Evolutionary conservation across 345 rosid genomes (phyloP).

Genomic region (Eucalyptus regnans): DNA sequence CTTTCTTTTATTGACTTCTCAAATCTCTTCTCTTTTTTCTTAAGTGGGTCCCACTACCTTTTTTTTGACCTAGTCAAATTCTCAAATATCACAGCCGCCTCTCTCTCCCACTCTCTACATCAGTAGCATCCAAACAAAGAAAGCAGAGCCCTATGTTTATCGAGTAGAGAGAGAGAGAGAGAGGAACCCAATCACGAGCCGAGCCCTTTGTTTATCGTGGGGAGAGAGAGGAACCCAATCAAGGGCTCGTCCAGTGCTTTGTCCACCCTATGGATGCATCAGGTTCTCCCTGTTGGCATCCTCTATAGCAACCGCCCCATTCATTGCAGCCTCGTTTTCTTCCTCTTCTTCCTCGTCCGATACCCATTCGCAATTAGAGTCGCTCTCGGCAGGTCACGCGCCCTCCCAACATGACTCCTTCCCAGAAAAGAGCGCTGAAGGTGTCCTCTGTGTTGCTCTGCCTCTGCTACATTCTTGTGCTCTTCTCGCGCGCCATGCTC

Average conservation of each 20-base stretch:
- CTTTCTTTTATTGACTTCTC: too few relatives aligned
- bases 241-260: background rate
- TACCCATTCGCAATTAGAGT: conserved; percentile 23
- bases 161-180: too few relatives aligned
- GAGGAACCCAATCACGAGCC: too few relatives aligned
- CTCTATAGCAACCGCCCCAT: background rate
- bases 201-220: background rate
- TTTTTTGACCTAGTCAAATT: too few relatives aligned
- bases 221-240: background rate
- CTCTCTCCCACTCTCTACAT: too few relatives aligned
- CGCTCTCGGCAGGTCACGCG: background rate
- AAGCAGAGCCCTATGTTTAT: background rate
- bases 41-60: too few relatives aligned
- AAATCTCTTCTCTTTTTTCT: too few relatives aligned
- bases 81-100: too few relatives aligned
- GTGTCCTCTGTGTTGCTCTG: conserved; percentile 21
- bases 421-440: conserved; percentile 5
- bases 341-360: background rate
- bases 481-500: background rate
- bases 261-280: background rate
- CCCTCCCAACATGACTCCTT: conserved; percentile 2
- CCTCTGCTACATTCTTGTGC: background rate
- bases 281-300: background rate
- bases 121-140: background rate
- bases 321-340: background rate